A percentile compares a stretch with the other conserved stretches of the same genome.
Evolutionary conservation across 2,329 filamentous ascomycete species (phyloP).

Genomic region (Scedosporium dehoogii): DNA sequence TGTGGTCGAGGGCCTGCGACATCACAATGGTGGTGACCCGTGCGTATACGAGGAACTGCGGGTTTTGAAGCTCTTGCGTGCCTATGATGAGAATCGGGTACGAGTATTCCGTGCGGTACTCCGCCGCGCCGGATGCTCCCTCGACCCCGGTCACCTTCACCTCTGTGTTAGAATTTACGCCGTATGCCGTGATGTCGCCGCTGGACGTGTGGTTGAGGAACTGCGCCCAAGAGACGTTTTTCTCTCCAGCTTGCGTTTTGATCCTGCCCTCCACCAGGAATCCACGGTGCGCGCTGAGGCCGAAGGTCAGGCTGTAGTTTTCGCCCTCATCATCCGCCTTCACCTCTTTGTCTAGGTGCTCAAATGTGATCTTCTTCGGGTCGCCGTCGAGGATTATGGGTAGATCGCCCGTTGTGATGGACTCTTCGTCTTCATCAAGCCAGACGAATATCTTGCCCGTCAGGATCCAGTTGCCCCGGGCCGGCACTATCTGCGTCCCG

Average conservation of each 20-base stretch:
- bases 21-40: not conserved
- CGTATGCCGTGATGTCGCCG: slow-evolving; percentile 32
- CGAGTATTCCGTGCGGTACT: slow-evolving; percentile 51
- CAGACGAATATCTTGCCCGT: slow-evolving; percentile 77
- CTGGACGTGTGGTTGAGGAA: slow-evolving; percentile 40
- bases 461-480: slow-evolving; percentile 56
- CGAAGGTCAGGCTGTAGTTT: slow-evolving; percentile 52
- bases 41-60: not conserved
- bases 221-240: slow-evolving; percentile 45
- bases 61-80: slow-evolving; percentile 11
- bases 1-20: slow-evolving; percentile 29
- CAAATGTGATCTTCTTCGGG: slow-evolving; percentile 31
- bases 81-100: slow-evolving; percentile 41
- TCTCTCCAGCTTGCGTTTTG: slow-evolving; percentile 15
- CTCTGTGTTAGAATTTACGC: slow-evolving; percentile 27
- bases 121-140: slow-evolving; percentile 20
- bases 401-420: slow-evolving; percentile 39
- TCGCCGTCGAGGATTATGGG: slow-evolving; percentile 20
- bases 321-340: slow-evolving; percentile 39
- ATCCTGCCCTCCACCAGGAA: slow-evolving; percentile 41
- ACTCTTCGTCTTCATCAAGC: slow-evolving; percentile 39
- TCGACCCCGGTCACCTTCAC: slow-evolving; percentile 37
- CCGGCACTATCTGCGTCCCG: not conserved
- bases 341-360: slow-evolving; percentile 22
- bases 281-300: slow-evolving; percentile 42